Evolutionary conservation across 2,329 filamentous ascomycete species (phyloP).

Genomic region (Bipolaris cookei): DNA sequence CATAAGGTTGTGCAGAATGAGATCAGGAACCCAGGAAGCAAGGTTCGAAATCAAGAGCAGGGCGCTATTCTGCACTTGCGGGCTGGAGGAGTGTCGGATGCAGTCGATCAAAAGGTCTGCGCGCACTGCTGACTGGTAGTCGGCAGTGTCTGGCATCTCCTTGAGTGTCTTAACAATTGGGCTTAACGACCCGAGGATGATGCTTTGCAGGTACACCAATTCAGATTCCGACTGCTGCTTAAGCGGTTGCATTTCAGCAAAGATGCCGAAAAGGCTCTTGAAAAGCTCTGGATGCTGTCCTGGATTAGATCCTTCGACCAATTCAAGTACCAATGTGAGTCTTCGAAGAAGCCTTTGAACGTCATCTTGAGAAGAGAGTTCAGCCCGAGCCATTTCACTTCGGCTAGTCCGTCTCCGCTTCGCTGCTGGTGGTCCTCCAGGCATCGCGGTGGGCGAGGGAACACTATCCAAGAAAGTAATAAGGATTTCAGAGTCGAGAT

Average conservation of each 20-base stretch:
- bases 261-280: slow-evolving; percentile 77
- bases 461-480: slow-evolving; percentile 75
- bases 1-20: slow-evolving; percentile 97
- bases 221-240: slow-evolving; percentile 82
- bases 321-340: slow-evolving; percentile 84
- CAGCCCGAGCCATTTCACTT: slow-evolving; percentile 68
- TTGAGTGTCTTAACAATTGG: slow-evolving; percentile 83
- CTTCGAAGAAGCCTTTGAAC: slow-evolving; percentile 72
- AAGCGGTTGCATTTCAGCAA: slow-evolving; percentile 87
- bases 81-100: slow-evolving; percentile 87
- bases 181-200: slow-evolving; percentile 81
- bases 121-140: slow-evolving; percentile 80
- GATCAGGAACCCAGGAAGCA: slow-evolving; percentile 84
- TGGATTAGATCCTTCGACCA: slow-evolving; percentile 81
- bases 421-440: slow-evolving; percentile 72
- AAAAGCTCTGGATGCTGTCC: slow-evolving; percentile 78
- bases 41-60: slow-evolving; percentile 86
- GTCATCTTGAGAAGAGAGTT: slow-evolving; percentile 68
- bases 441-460: slow-evolving; percentile 74
- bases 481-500: slow-evolving; percentile 76
- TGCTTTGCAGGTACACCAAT: slow-evolving; percentile 85
- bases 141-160: slow-evolving; percentile 58
- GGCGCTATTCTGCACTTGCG: slow-evolving; percentile 91
- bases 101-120: slow-evolving; percentile 93
- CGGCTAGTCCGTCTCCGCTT: slow-evolving; percentile 83